phyloP scores from a whole-genome alignment of 176 grass and related monocot genomes.

The Pontederia paniculata region DNA sequence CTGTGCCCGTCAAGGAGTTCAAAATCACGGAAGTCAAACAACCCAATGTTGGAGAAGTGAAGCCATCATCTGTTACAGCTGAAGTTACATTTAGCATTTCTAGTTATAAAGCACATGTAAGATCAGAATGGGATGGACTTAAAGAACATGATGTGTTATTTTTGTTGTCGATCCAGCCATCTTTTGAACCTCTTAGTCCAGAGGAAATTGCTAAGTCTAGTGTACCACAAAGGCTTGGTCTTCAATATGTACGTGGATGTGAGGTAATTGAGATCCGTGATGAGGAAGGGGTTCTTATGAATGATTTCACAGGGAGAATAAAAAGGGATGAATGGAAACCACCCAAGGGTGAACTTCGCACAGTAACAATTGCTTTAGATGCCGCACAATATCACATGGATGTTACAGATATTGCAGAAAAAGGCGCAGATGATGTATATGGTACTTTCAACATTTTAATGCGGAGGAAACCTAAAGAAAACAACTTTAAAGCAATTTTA shows the following conservation, averaged over 20 bases:
- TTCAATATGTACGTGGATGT: conserved; percentile 94
- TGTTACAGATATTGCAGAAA: conserved; percentile 60
- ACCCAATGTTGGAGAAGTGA: conserved; percentile 92
- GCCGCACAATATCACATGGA: conserved; percentile 92
- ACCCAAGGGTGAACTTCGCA: conserved; percentile 91
- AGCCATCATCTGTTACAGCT: conserved; percentile 79
- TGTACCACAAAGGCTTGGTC: conserved; percentile 81
- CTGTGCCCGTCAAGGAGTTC: conserved; percentile 80
- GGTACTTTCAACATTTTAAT: conserved; percentile 89
- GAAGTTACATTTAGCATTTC: conserved; percentile 69
- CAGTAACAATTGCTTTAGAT: conserved; percentile 79
- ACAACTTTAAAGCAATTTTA: conserved; percentile 98
- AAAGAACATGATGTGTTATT: conserved; percentile 98
- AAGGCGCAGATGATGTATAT: conserved; percentile 75
- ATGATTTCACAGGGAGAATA: conserved; percentile 96
- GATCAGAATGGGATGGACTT: conserved; percentile 86
- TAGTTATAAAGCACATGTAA: conserved; percentile 74
- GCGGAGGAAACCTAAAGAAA: conserved; percentile 98
- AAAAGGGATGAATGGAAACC: conserved; percentile 98
- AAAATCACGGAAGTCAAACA: conserved; percentile 86
- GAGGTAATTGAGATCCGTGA: conserved; percentile 89
- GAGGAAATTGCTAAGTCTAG: conserved; percentile 85
- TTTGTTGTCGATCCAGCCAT: conserved; percentile 78
- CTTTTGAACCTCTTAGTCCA: conserved; percentile 88
- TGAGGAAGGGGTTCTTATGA: conserved; percentile 86